Base-by-base conservation (phyloP, 1,284 basidiomycete genomes). In the Anthracocystis panici-leucophaei region DNA sequence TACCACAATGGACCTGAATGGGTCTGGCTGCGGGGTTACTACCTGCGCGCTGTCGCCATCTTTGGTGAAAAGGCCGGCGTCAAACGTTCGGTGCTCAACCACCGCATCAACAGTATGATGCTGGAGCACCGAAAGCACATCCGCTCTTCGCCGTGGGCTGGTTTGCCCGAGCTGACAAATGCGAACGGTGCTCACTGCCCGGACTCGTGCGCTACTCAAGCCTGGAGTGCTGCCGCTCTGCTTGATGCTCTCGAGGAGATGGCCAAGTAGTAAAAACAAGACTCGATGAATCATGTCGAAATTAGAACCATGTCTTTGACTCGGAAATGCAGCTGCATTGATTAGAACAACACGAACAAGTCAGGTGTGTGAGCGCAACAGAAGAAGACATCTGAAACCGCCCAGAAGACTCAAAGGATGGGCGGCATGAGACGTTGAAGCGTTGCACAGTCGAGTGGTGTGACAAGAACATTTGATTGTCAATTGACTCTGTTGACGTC, bases 1-100 rank as follows among this genome's bases (percentile, higher is more conserved):
- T 82, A 82, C 67, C 81, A 82, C 33, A 77, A 92, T 89, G 92
- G 92, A 31, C 92, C 92, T 5, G 93, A 95, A 85, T 97, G 94
- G 94, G 92, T 91, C 14, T 95, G 93, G 93, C 93, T 94, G 11
- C 87, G 93, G 54, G 96, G 96, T 11, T 98, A 94, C 88, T 98
- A 97, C 89, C 87, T 99, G 75, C 91, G 93, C 55, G 95, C 96
- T 0, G 96, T 94, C 16, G 60, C 75, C 45, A 65, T 78, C 52
- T 82, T 82, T 63, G 73, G 96, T 20, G 46, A 44, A 20, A 64
- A 73, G 48, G 69, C 60, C 1, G 75, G 69, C 45, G 62, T 56
- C n/a, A 52, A 75, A 21, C 53, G 64, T 38, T 55, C 63, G 5
- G 67, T 78, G 25, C 66, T 79, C 31, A 71, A 67, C 42, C 77